Percentiles rank a stretch among this genome's conserved stretches.
Evolutionary conservation across 2,329 filamentous ascomycete species (phyloP).

Genomic region (Amylocarpus encephaloides): DNA sequence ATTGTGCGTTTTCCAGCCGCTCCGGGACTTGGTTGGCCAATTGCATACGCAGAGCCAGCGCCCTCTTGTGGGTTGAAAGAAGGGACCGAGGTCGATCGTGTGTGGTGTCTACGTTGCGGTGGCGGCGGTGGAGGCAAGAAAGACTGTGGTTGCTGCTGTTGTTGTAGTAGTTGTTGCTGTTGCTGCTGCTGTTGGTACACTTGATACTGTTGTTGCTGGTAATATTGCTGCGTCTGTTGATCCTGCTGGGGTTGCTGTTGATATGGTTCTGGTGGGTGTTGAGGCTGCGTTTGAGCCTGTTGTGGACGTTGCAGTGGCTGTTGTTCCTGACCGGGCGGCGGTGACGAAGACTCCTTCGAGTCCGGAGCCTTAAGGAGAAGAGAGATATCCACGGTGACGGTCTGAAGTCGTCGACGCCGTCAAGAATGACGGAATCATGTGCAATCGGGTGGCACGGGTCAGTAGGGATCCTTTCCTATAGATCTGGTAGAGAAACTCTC

Average conservation of each 20-base stretch:
- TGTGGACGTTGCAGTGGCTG: conserved; percentile 18
- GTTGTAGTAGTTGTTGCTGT: conserved; percentile 10
- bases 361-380: conserved; percentile 72
- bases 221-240: conserved; percentile 22
- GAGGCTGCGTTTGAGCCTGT: conserved; percentile 35
- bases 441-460: conserved; percentile 19
- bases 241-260: conserved; percentile 26
- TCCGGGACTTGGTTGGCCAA: conserved; percentile 16
- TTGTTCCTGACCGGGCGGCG: conserved; percentile 35
- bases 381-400: conserved; percentile 91
- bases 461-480: conserved; percentile 14
- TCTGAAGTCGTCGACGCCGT: conserved; percentile 33
- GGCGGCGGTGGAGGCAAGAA: conserved; percentile 27
- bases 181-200: conserved; percentile 31
- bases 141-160: conserved; percentile 22
- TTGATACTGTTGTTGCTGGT: conserved; percentile 2
- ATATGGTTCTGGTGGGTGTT: conserved; percentile 25
- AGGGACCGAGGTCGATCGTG: conserved; percentile 24
- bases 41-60: conserved; percentile 23
- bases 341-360: conserved; percentile 62
- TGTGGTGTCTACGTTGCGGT: conserved; percentile 34
- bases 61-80: conserved; percentile 22
- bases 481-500: conserved; percentile 11
- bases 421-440: conserved; percentile 31
- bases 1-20: conserved; percentile 42